Conservation (phyloP, 768 basidiomycete genomes). For the Boletus edulis region DNA sequence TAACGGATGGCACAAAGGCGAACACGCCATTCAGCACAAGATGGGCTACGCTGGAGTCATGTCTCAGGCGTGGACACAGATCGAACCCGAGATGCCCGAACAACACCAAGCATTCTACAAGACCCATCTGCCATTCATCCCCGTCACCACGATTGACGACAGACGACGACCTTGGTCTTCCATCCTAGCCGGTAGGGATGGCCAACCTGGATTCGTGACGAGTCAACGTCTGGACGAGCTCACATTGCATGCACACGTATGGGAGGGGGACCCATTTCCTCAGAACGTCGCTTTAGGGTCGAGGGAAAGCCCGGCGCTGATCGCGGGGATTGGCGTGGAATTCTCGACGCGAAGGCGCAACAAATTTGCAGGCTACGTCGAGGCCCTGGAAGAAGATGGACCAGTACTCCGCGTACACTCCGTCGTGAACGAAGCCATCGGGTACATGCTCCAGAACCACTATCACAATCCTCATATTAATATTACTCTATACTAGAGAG, state of each 20-base stretch:
- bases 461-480: neutral
- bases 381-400: constrained; percentile 30
- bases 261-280: constrained; percentile 57
- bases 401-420: constrained; percentile 35
- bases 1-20: constrained; percentile 46
- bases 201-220: constrained; percentile 45
- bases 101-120: constrained; percentile 51
- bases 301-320: constrained; percentile 26
- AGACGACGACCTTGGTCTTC: constrained; percentile 57
- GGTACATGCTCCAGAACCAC: constrained; percentile 38
- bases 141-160: constrained; percentile 52
- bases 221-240: constrained; percentile 34
- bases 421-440: constrained; percentile 54
- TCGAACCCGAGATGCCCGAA: constrained; percentile 46
- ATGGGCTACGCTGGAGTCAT: constrained; percentile 41
- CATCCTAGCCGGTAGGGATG: constrained; percentile 45
- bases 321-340: constrained; percentile 64
- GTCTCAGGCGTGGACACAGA: constrained; percentile 36
- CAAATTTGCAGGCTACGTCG: constrained; percentile 57
- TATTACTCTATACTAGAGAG: constrained; percentile 38
- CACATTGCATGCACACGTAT: constrained; percentile 40
- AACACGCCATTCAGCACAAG: constrained; percentile 47
- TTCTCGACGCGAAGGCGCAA: constrained; percentile 57
- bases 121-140: constrained; percentile 49
- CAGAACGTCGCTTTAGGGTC: constrained; percentile 28